phyloP scores from a whole-genome alignment of 2,329 filamentous ascomycete genomes.

The Coniochaeta pulveracea region DNA sequence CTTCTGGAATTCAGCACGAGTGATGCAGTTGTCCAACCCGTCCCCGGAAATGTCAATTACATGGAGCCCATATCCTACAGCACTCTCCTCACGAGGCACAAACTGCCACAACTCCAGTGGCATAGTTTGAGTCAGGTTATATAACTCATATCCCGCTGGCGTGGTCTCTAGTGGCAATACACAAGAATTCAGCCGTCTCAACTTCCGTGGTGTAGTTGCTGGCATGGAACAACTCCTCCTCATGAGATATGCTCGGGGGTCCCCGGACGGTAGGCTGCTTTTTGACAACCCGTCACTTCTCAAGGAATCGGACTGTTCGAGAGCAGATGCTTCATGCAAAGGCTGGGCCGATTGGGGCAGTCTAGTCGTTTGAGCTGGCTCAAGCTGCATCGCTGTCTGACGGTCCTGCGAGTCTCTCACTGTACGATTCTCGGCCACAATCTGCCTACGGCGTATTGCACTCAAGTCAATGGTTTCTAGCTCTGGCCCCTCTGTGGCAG shows the following conservation, averaged over 20 bases:
- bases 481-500: neutral
- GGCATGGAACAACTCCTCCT: neutral
- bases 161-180: constrained; percentile 2
- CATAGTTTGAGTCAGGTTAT: constrained; percentile 1
- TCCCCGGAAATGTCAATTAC: no score
- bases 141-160: neutral
- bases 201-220: neutral
- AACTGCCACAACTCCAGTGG: neutral
- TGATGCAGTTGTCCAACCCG: neutral
- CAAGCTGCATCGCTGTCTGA: no score
- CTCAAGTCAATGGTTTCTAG: neutral
- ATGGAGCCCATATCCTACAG: no score
- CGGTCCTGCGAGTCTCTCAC: neutral
- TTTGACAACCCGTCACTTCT: no score
- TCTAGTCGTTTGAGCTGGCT: no score
- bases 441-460: neutral
- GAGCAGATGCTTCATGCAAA: no score
- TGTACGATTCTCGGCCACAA: neutral
- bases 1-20: neutral
- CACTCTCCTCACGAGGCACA: no score
- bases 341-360: no score
- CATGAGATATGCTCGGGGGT: constrained; percentile 1
- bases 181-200: constrained; percentile 1
- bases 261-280: neutral
- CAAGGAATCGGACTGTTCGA: no score